Conservation (phyloP, 2,329 filamentous ascomycete genomes). For the Sarocladium kiliense region DNA sequence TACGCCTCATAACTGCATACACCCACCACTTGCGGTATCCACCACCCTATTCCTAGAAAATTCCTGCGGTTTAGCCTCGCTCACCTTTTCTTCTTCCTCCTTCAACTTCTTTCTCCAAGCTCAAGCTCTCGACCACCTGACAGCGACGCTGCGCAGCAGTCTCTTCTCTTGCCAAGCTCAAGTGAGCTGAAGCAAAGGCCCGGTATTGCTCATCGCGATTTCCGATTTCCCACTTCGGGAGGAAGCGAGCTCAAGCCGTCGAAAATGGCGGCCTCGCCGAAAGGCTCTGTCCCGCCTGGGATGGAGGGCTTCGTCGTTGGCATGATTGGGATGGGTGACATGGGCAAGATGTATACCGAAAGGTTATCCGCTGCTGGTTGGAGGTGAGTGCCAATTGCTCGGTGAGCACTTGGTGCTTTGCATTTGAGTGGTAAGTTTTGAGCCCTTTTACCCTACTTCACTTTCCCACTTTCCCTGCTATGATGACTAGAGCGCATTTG, state of each 20-base stretch:
- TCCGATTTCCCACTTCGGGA: neutral
- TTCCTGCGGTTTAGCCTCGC: slow-evolving; percentile 10
- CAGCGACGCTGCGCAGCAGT: neutral
- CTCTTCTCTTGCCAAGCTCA: neutral
- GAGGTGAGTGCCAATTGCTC: slow-evolving; percentile 68
- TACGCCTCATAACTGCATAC: slow-evolving; percentile 8
- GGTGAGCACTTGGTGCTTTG: neutral
- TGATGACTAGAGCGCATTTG: slow-evolving; percentile 99
- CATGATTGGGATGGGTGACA: slow-evolving; percentile 98
- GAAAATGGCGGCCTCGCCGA: neutral
- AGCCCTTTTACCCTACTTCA: slow-evolving; percentile 10
- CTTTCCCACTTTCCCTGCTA: slow-evolving; percentile 35
- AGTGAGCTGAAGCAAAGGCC: neutral
- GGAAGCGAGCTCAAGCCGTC: neutral
- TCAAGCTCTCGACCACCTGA: neutral
- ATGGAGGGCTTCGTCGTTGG: slow-evolving; percentile 76
- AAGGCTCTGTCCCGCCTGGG: slow-evolving; percentile 26
- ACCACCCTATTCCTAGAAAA: slow-evolving; percentile 2
- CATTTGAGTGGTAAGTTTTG: slow-evolving; percentile 30
- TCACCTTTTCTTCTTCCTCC: slow-evolving; percentile 12
- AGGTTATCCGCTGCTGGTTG: slow-evolving; percentile 86
- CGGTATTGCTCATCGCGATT: neutral
- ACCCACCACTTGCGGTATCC: neutral
- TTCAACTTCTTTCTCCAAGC: slow-evolving; percentile 10
- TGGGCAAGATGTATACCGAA: slow-evolving; percentile 98